Evolutionary conservation across 352 stramenopile species (phyloP).

Genomic region (Globisporangium cylindrosporum): DNA sequence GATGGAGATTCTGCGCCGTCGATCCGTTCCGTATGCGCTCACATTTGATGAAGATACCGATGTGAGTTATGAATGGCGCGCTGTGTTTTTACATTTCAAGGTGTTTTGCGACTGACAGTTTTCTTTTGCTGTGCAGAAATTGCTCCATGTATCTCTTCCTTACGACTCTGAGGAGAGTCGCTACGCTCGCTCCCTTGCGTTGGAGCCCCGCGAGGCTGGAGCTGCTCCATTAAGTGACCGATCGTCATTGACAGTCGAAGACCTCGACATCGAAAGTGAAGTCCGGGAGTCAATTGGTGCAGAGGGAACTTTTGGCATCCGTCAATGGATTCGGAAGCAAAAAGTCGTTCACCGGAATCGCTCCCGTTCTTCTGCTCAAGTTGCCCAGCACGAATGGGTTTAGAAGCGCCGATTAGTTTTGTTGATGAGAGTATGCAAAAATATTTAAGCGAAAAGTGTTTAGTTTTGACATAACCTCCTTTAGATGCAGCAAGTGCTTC

Average conservation of each 20-base stretch:
- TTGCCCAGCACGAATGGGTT: slow-evolving; percentile 69
- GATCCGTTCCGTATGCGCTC: slow-evolving; percentile 68
- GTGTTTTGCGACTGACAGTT: background rate
- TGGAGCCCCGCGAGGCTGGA: slow-evolving; percentile 76
- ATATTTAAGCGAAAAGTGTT: slow-evolving; percentile 14
- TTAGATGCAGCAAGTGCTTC: background rate
- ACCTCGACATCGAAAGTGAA: slow-evolving; percentile 77
- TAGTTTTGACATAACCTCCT: background rate
- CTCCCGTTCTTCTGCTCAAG: slow-evolving; percentile 51
- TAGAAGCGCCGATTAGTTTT: slow-evolving; percentile 23
- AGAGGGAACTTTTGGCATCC: slow-evolving; percentile 74
- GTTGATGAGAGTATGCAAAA: background rate
- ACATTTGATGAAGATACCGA: slow-evolving; percentile 53
- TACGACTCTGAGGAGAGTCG: slow-evolving; percentile 76
- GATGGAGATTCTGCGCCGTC: slow-evolving; percentile 75
- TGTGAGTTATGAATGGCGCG: slow-evolving; percentile 29
- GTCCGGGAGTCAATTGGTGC: slow-evolving; percentile 72
- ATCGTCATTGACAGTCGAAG: slow-evolving; percentile 40
- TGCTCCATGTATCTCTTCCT: slow-evolving; percentile 67
- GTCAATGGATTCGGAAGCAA: slow-evolving; percentile 82
- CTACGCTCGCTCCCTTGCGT: slow-evolving; percentile 64
- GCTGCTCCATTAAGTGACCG: slow-evolving; percentile 59
- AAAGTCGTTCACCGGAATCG: slow-evolving; percentile 79
- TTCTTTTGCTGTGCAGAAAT: slow-evolving; percentile 31
- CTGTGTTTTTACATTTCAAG: background rate